Evolutionary conservation across 1,284 basidiomycete species (phyloP).

Genomic region (Vanrija sp.): DNA sequence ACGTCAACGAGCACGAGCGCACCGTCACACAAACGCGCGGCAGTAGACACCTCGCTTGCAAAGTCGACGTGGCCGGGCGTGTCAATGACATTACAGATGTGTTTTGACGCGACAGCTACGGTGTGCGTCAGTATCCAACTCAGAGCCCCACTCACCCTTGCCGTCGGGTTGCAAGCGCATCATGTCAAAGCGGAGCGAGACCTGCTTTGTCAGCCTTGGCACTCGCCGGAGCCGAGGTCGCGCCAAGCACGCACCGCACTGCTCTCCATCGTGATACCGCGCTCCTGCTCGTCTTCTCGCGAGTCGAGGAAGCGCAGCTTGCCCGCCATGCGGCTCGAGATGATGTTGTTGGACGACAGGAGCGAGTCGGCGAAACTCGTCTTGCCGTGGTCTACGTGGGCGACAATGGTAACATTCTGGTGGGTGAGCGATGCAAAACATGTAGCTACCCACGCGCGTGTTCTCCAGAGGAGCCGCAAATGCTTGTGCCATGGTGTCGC

Average conservation of each 20-base stretch:
- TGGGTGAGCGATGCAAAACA: neutral
- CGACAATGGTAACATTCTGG: conserved; percentile 50
- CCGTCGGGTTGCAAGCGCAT: conserved; percentile 55
- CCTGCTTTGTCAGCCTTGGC: conserved; percentile 17
- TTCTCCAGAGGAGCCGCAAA: conserved; percentile 46
- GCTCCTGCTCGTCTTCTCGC: conserved; percentile 93
- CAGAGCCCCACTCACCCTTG: conserved; percentile 7
- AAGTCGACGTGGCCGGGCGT: conserved; percentile 99
- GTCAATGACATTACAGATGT: conserved; percentile 80
- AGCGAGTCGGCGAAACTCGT: conserved; percentile 94
- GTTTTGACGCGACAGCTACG: conserved; percentile 34
- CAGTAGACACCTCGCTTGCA: conserved; percentile 92
- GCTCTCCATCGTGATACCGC: conserved; percentile 99
- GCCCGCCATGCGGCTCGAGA: conserved; percentile 89
- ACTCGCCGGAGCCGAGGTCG: neutral
- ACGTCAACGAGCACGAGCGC: conserved; percentile 96
- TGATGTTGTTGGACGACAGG: conserved; percentile 96
- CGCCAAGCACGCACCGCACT: conserved; percentile 61
- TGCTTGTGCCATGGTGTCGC: conserved; percentile 26
- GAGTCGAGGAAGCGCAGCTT: conserved; percentile 95
- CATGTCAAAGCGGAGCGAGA: conserved; percentile 74
- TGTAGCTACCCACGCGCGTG: conserved; percentile 33
- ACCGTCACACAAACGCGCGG: conserved; percentile 89
- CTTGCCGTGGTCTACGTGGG: conserved; percentile 68
- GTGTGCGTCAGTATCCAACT: conserved; percentile 3